Evolutionary conservation across 306 rosid species (phyloP), one percentile per base, ranked within the genome.

Genomic region (Vigna angularis): DNA sequence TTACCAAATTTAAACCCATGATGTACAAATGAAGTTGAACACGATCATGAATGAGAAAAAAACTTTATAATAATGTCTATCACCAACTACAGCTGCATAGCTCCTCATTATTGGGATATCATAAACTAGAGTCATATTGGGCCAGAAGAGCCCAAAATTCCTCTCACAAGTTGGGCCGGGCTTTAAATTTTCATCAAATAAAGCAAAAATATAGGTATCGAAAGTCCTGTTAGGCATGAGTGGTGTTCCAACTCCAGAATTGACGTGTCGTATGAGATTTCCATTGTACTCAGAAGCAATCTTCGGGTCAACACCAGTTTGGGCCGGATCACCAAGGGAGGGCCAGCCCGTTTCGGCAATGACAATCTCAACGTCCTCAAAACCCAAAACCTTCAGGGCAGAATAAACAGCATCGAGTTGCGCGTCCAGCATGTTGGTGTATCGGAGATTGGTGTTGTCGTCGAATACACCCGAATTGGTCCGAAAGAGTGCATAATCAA

Each of bases 321-420:
- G 94, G 85, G 77, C 64, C 9, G 62, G 74, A 13, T 89, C 89
- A 16, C 93, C 86, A 5, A 70, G 4, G 0, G 93, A 86, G 14
- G 97, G 96, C 96, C 98, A 94, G 1, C 96, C 93, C 50, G 93
- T 93, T 88, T 93, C 93, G 0, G 87, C 88, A 8, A 93, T 88
- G 7, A 84, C 90, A 52, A 93, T 94, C 9, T 89, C 89, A 6
- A 94, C 84, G n/a, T 84, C 94, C 16, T 58, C 66, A 79, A 89
- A 93, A 40, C 91, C 91, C 87, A 91, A 50, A 40, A 26, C 14
- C n/a, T 86, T 86, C 82, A 86, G 67, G 0, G 94, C 98, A 0
- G 91, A 86, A 74, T 75, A 89, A 71, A 86, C 87, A 11, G 96
- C 88, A 53, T 94, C 97, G 36, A 94, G 72, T 51, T 94, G 96